These are phyloP conservation scores for Brassica nigra DNA, from an alignment of 345 rosid species.

Conservation along the genomic window DNA sequence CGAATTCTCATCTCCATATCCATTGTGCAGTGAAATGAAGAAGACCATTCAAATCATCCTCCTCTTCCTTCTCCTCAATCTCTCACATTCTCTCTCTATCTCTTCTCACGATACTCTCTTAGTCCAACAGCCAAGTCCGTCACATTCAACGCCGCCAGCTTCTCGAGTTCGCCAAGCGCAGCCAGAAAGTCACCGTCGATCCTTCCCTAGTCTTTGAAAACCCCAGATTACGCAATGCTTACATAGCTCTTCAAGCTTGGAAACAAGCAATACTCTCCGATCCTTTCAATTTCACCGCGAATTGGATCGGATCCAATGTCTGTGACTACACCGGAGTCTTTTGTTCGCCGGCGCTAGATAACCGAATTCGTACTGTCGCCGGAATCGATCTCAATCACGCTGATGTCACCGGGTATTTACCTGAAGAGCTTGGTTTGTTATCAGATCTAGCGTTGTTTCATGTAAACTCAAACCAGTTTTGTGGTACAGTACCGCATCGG, in stretches of 20 bases:
- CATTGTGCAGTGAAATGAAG: slow-evolving; percentile 78
- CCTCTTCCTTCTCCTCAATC: slow-evolving; percentile 33
- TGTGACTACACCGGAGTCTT: slow-evolving; percentile 57
- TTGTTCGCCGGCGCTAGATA: slow-evolving; percentile 64
- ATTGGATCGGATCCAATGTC: slow-evolving; percentile 69
- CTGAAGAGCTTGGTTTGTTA: slow-evolving; percentile 77
- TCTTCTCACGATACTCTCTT: slow-evolving; percentile 46
- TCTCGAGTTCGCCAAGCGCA: slow-evolving; percentile 76
- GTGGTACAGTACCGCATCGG: slow-evolving; percentile 69
- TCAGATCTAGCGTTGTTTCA: slow-evolving; percentile 77
- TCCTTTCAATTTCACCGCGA: slow-evolving; percentile 54
- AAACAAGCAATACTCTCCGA: slow-evolving; percentile 81
- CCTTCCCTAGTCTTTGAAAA: slow-evolving; percentile 66
- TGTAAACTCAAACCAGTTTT: slow-evolving; percentile 72
- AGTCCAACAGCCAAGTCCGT: slow-evolving; percentile 52
- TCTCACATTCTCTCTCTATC: slow-evolving; percentile 35
- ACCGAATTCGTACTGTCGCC: slow-evolving; percentile 60
- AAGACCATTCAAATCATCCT: slow-evolving; percentile 38
- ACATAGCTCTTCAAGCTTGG: slow-evolving; percentile 84
- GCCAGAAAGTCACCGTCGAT: slow-evolving; percentile 64
- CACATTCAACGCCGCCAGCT: slow-evolving; percentile 80
- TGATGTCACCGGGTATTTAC: slow-evolving; percentile 77
- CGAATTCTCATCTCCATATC: slow-evolving; percentile 16
- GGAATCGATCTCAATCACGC: slow-evolving; percentile 86
- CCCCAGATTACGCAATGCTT: slow-evolving; percentile 56